These are phyloP conservation scores for Brassica carinata DNA, from an alignment of 345 rosid species.

Conservation along the genomic window DNA sequence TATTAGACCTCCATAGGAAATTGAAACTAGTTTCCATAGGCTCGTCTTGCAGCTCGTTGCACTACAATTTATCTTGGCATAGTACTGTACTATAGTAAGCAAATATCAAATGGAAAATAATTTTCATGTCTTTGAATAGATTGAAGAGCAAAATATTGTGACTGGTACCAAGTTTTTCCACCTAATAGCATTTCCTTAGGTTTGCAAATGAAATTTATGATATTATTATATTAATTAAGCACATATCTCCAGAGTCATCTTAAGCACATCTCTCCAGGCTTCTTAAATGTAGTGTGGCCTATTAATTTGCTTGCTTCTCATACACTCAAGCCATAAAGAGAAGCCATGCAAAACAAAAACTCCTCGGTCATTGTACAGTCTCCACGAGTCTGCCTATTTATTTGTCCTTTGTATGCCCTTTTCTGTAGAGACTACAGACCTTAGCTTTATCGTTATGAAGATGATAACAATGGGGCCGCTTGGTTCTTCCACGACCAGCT, in stretches of 20 bases:
- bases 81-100: no score
- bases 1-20: no score
- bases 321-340: not conserved
- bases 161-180: not conserved
- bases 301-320: not conserved
- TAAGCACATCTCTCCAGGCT: not conserved
- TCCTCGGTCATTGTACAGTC: slow-evolving; percentile 1
- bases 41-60: not conserved
- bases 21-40: no score
- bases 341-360: not conserved
- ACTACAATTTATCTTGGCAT: not conserved
- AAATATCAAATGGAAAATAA: not conserved
- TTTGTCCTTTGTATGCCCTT: not conserved
- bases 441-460: not conserved
- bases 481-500: not conserved
- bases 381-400: not conserved
- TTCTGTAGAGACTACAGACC: not conserved
- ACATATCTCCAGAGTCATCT: slow-evolving; percentile 1
- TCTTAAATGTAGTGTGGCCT: not conserved
- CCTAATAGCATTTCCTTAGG: not conserved
- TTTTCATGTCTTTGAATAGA: not conserved
- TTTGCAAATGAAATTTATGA: no score
- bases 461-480: not conserved
- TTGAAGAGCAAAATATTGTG: not conserved
- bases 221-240: no score